Base-by-base conservation (phyloP, 495 filamentous ascomycete species). In the Aspergillus kassunensis region DNA sequence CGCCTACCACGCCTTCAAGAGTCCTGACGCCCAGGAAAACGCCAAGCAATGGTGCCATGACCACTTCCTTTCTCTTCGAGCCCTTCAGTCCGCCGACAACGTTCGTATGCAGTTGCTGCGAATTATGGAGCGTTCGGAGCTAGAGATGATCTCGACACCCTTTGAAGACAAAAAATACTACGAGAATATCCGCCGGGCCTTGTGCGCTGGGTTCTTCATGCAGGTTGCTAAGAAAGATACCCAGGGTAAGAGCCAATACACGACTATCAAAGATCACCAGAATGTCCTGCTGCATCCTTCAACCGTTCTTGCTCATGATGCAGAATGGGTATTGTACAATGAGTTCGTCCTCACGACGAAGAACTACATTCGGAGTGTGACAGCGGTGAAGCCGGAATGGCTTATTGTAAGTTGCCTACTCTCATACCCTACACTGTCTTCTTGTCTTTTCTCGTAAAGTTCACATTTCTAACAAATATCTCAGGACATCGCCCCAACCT, bases 151-250 rank as follows among this genome's bases (percentile, higher is more conserved):
- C 41, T 90, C 85, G 52, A 96, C 90, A 0, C 81, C 87, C 1
- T 97, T 96, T 72, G 87, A 90, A 43, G 85, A 97, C 70, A 97
- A 96, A 78, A 87, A 91, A 56, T 99, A 99, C 73, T 97, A 97
- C 66, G 90, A 81, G 68, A 99, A 99, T 63, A 97, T 99, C 61
- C 87, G 90, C 18, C 85, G 89, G 13, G 93, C 93, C 9, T 77
- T 99, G n/a, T 86, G 96, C 12, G 82, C 90, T 2, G 93, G 93
- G 18, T 99, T 97, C 76, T 99, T 99, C 77, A 99, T 99, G 93
- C 95, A 99, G 63, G 87, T 97, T n/a, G 93, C 93, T 34, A 97
- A 91, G 82, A 87, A 84, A 58, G 88, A 95, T 51, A 70, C 74
- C 30, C 77, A 69, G 37, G 82, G 83, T 56, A 96, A 95, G 79